Base-by-base conservation (phyloP, 768 basidiomycete species). In the Tephrocybe sp. region DNA sequence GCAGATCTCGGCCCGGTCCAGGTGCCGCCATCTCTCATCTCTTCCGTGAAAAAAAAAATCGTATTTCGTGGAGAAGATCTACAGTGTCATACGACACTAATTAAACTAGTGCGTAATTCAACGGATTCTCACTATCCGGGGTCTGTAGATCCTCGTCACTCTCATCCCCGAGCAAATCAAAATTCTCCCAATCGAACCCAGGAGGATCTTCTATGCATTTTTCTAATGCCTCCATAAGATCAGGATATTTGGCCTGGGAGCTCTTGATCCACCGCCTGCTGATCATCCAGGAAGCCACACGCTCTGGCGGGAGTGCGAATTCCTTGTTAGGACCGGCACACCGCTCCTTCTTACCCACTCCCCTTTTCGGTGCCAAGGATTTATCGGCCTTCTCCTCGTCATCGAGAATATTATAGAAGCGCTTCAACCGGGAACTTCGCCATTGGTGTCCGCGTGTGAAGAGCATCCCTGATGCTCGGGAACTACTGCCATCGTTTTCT, bases 201-300 rank as follows among this genome's bases (percentile, higher is more conserved):
- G 66, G 64, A 0, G 71, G 66, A 30, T 83, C 79, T 11, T 71
- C 61, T 8, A 84, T 66, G 6, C 77, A 59, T 22, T 74, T 76
- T 47, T 66, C 63, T 34, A 87, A 32, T 36, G 65, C 53, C 11
- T 67, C 67, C 9, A 63, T 58, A 1, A 86, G 61, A 56, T 85
- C 85, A 5, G 75, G 76, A 13, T 78, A 76, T 31, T 64, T 66
- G 7, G 38, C 55, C 52, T 67, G 69, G 42, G 77, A 67, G 34
- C 63, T 57, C 25, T 66, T 67, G 42, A 82, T 54, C 88, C 88
- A 90, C 16, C 76, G 67, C 59, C 74, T 74, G 64, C 87, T 89
- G 53, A 90, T 72, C 88, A 89, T 90, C 88, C 88, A 90, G 16
- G 73, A 71, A 5, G 82, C 73, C 8, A 84, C 73, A 1, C 84